Evolutionary conservation across 2,329 filamentous ascomycete genomes (phyloP).

Genomic region (Colletotrichum sp.): DNA sequence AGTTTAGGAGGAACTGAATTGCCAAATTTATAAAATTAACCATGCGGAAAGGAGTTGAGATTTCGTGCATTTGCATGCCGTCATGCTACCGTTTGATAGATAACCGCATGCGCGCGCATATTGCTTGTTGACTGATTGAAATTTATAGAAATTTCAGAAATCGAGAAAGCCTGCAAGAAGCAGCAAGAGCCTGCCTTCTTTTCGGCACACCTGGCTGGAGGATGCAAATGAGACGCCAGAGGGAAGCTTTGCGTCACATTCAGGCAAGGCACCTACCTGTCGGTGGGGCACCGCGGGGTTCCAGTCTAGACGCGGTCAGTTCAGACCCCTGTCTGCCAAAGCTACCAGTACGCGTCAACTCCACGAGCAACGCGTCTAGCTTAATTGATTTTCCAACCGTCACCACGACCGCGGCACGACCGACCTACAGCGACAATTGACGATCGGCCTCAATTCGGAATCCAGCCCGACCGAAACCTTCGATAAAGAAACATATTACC

Average conservation of each 20-base stretch:
- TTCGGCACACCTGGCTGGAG: neutral
- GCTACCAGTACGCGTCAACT: conserved; percentile 10
- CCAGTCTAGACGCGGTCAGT: neutral
- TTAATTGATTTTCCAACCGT: conserved; percentile 17
- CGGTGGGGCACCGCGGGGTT: conserved; percentile 10
- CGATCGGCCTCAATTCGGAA: neutral
- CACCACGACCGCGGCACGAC: neutral
- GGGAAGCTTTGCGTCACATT: neutral
- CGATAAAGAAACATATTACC: neutral
- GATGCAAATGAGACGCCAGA: neutral
- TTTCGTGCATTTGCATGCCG: neutral
- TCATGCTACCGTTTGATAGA: neutral
- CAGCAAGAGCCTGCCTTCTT: neutral
- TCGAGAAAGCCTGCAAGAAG: neutral
- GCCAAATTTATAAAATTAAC: neutral
- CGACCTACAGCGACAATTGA: neutral
- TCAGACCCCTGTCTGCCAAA: neutral
- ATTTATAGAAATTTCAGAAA: neutral
- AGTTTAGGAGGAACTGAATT: neutral
- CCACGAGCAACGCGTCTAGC: conserved; percentile 7
- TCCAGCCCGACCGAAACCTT: neutral
- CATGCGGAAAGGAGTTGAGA: neutral
- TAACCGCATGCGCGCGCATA: neutral
- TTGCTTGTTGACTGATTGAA: neutral
- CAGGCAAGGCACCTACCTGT: neutral